phyloP scores from a whole-genome alignment of 768 basidiomycete species.

The Calocybe gangraenosa region DNA sequence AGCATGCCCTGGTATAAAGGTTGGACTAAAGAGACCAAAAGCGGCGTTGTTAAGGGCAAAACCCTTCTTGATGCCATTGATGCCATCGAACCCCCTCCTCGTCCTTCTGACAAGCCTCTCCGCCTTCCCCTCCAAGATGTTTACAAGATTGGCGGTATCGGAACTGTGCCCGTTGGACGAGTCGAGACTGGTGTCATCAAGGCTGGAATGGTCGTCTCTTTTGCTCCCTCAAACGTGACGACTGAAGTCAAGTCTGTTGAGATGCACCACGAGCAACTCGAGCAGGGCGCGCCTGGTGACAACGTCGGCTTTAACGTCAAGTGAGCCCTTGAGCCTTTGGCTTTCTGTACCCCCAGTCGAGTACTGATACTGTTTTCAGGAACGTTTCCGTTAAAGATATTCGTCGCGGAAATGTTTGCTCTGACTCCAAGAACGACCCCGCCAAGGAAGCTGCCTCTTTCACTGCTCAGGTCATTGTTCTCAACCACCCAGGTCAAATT shows the following conservation, averaged over 20 bases:
- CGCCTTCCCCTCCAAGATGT: slow-evolving; percentile 99
- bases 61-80: slow-evolving; percentile 99
- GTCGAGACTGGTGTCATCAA: slow-evolving; percentile 99
- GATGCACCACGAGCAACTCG: slow-evolving; percentile 99
- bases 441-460: slow-evolving; percentile 99
- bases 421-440: slow-evolving; percentile 99
- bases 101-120: slow-evolving; percentile 99
- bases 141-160: slow-evolving; percentile 99
- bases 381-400: slow-evolving; percentile 99
- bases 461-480: slow-evolving; percentile 99
- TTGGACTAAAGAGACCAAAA: slow-evolving; percentile 96
- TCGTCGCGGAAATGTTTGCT: slow-evolving; percentile 98
- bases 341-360: background rate
- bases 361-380: slow-evolving; percentile 37
- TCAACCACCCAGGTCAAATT: slow-evolving; percentile 99
- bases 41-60: slow-evolving; percentile 93
- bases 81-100: slow-evolving; percentile 95
- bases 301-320: slow-evolving; percentile 99
- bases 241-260: slow-evolving; percentile 99
- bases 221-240: slow-evolving; percentile 96
- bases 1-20: slow-evolving; percentile 99
- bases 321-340: slow-evolving; percentile 35
- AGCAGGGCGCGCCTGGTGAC: slow-evolving; percentile 93
- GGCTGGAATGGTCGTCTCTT: slow-evolving; percentile 98
- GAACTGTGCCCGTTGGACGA: slow-evolving; percentile 99